Evolutionary conservation across 345 rosid genomes (phyloP), one percentile per base, ranked within the genome.

Genomic region (Iberis pinnata): DNA sequence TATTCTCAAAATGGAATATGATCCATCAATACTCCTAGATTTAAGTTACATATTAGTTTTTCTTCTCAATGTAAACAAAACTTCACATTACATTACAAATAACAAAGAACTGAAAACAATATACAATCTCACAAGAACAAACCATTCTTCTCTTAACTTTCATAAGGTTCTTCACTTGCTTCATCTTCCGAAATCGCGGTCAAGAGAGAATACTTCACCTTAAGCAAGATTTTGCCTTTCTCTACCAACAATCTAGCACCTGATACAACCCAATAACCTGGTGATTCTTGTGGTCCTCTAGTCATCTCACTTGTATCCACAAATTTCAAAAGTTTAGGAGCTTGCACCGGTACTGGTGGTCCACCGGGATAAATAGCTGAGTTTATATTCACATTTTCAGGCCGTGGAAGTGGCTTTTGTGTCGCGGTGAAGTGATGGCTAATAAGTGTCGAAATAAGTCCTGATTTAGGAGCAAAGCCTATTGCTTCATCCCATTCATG

Each of bases 261-360:
- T 0, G 98, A 85, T 11, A 88, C 90, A 47, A 81, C 86, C 98
- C 98, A 92, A 68, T 92, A 92, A 13, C 98, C 97, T 0, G 98
- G 98, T 63, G 76, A 70, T 61, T 88, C 88, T 53, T 85, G 88
- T 1, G 98, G 97, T 38, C 98, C 98, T 60, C 98, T 76, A 0
- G 80, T 57, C 88, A 92, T 81, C 76, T 88, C 98, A 4, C 88
- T 76, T n/a, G 88, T 80, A 70, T 92, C 98, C 10, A 88, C 90
- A 45, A 81, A 77, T 76, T 85, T 92, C 45, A 88, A 64, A 59
- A 83, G 95, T 73, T 78, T 88, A 0, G 95, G 88, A 8, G 95
- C 89, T 73, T 81, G 98, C 10, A 73, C 77, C 0, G 96, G 93
- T 20, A 78, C 80, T 0, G 98, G 98, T 12, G 98, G 98, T 18